A percentile compares a stretch with the other conserved stretches of the same genome.
Conservation (phyloP, 2,329 filamentous ascomycete species). For the Blastomyces silverae region DNA sequence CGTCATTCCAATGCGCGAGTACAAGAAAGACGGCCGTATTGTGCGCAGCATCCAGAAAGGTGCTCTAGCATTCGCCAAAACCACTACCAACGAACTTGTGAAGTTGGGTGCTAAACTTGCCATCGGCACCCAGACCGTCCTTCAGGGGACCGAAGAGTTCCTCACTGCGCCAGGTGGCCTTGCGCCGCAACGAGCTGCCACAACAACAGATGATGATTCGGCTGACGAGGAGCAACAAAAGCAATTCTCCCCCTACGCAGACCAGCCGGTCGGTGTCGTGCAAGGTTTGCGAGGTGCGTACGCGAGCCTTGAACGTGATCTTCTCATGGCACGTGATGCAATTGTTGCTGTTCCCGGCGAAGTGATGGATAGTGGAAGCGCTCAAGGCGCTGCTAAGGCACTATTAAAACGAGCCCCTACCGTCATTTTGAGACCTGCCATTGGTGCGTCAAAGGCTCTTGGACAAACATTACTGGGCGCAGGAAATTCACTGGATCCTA, state of each 20-base stretch:
- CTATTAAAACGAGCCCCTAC: slow-evolving; percentile 81
- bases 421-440: slow-evolving; percentile 80
- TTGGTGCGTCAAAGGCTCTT: slow-evolving; percentile 82
- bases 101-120: slow-evolving; percentile 90
- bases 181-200: slow-evolving; percentile 41
- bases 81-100: slow-evolving; percentile 88
- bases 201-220: slow-evolving; percentile 53
- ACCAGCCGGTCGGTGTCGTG: slow-evolving; percentile 83
- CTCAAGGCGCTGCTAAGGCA: slow-evolving; percentile 70
- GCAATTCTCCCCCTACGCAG: slow-evolving; percentile 83
- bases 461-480: slow-evolving; percentile 86
- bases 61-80: slow-evolving; percentile 80
- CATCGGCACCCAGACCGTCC: slow-evolving; percentile 86
- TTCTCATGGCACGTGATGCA: slow-evolving; percentile 80
- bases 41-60: slow-evolving; percentile 90
- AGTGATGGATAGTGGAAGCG: slow-evolving; percentile 76
- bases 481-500: slow-evolving; percentile 81
- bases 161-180: slow-evolving; percentile 41
- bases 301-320: slow-evolving; percentile 72
- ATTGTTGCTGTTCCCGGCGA: slow-evolving; percentile 93
- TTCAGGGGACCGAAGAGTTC: slow-evolving; percentile 81
- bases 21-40: slow-evolving; percentile 86
- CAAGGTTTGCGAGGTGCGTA: slow-evolving; percentile 81
- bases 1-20: slow-evolving; percentile 83
- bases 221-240: slow-evolving; percentile 61